Evolutionary conservation across 2,329 filamentous ascomycete genomes (phyloP).

Genomic region (Ceratocystis ficicola): DNA sequence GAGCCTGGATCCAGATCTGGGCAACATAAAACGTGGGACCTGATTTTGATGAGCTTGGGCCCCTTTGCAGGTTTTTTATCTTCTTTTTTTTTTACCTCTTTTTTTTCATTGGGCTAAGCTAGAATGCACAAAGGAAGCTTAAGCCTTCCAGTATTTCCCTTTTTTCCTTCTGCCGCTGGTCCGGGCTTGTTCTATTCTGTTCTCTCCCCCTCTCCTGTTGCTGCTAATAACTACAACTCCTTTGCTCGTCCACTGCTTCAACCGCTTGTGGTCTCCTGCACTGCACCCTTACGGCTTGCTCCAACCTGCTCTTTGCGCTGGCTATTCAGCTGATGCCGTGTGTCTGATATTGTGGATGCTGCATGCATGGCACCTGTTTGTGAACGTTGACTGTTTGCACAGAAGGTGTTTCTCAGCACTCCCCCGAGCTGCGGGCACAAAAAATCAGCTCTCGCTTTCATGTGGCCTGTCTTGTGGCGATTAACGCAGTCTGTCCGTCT

Average conservation of each 20-base stretch:
- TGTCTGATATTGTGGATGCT: neutral
- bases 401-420: neutral
- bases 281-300: neutral
- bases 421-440: neutral
- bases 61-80: neutral
- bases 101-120: neutral
- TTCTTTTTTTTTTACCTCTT: neutral
- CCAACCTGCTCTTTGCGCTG: constrained; percentile 1
- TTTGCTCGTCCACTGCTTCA: neutral
- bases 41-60: constrained; percentile 6
- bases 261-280: neutral
- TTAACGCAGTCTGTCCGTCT: neutral
- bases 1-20: neutral
- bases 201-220: neutral
- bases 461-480: neutral
- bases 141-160: neutral
- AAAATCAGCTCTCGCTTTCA: neutral
- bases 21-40: neutral
- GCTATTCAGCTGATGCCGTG: neutral
- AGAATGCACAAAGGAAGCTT: neutral
- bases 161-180: constrained; percentile 3
- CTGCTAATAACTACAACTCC: neutral
- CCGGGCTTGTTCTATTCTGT: neutral
- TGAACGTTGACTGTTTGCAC: neutral
- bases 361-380: neutral